Evolutionary conservation across 768 basidiomycete species (phyloP).

Genomic region (Vishniacozyma victoriae): DNA sequence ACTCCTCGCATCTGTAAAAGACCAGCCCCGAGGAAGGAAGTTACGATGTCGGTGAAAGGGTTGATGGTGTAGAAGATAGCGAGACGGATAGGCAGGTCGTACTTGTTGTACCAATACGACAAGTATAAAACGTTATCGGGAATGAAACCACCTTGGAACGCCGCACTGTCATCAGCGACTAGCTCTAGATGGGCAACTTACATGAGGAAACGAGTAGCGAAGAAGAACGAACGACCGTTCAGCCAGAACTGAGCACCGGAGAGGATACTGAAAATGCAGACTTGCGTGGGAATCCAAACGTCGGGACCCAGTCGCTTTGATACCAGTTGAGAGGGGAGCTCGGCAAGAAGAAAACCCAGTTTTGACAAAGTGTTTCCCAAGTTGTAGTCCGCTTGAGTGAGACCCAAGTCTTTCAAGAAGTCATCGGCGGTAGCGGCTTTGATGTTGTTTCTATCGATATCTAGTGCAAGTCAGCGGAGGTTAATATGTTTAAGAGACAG

Average conservation of each 20-base stretch:
- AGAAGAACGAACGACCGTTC: constrained; percentile 54
- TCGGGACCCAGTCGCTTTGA: constrained; percentile 68
- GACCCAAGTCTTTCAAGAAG: constrained; percentile 57
- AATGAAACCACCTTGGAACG: constrained; percentile 56
- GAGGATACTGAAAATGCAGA: constrained; percentile 54
- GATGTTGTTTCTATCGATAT: constrained; percentile 54
- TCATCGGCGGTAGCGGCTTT: constrained; percentile 66
- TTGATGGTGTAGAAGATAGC: constrained; percentile 64
- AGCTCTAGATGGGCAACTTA: not conserved
- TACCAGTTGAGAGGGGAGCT: constrained; percentile 63
- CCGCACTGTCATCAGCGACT: constrained; percentile 47
- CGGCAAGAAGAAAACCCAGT: constrained; percentile 50
- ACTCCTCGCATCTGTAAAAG: constrained; percentile 57
- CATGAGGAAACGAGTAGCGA: constrained; percentile 51
- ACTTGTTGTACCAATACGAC: constrained; percentile 58
- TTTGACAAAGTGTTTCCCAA: constrained; percentile 57
- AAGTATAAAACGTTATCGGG: constrained; percentile 62
- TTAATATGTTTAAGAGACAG: too few relatives aligned
- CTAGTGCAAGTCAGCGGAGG: too few relatives aligned
- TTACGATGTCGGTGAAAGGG: constrained; percentile 47
- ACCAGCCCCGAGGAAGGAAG: constrained; percentile 62
- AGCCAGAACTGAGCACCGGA: constrained; percentile 60
- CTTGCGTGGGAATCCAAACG: constrained; percentile 48
- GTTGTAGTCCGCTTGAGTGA: constrained; percentile 51
- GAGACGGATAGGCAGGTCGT: constrained; percentile 59